These are phyloP conservation scores for Pseudevernia furfuracea DNA, from an alignment of 495 filamentous ascomycete genomes.

Conservation along the genomic window DNA sequence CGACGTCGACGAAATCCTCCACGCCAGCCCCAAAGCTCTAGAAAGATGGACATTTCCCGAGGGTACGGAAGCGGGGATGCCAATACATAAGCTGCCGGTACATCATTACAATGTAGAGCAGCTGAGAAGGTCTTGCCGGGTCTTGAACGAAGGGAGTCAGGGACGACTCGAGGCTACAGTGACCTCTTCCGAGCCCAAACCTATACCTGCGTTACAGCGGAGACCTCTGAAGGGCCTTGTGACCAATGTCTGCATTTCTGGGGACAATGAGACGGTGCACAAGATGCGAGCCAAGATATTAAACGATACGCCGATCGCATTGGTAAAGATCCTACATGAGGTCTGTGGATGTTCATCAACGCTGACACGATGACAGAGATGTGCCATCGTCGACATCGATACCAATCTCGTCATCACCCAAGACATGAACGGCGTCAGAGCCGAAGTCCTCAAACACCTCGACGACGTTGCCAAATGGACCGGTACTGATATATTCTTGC, in stretches of 20 bases:
- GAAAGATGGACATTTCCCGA: constrained; percentile 88
- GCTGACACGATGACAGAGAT: constrained; percentile 52
- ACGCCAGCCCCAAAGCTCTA: constrained; percentile 74
- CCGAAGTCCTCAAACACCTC: constrained; percentile 72
- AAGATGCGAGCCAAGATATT: constrained; percentile 77
- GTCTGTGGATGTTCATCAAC: constrained; percentile 27
- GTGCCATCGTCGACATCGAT: constrained; percentile 86
- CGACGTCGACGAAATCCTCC: constrained; percentile 82
- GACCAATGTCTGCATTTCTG: constrained; percentile 84
- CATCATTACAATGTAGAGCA: constrained; percentile 76
- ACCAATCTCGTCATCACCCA: constrained; percentile 75
- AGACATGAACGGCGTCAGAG: constrained; percentile 54
- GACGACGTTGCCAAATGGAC: constrained; percentile 76
- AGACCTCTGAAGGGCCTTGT: constrained; percentile 63
- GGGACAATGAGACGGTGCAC: constrained; percentile 72
- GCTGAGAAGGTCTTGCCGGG: constrained; percentile 66
- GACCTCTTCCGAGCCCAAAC: constrained; percentile 73
- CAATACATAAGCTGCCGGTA: constrained; percentile 78
- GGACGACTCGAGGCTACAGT: constrained; percentile 73
- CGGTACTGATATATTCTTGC: constrained; percentile 90
- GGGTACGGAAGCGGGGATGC: constrained; percentile 70
- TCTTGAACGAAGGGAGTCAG: constrained; percentile 62
- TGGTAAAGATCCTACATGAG: constrained; percentile 53
- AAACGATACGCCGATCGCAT: constrained; percentile 75
- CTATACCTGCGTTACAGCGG: constrained; percentile 55